Evolutionary conservation across 2,329 filamentous ascomycete species (phyloP), one percentile per base, ranked within the genome.

Genomic region (Sporothrix sp.): DNA sequence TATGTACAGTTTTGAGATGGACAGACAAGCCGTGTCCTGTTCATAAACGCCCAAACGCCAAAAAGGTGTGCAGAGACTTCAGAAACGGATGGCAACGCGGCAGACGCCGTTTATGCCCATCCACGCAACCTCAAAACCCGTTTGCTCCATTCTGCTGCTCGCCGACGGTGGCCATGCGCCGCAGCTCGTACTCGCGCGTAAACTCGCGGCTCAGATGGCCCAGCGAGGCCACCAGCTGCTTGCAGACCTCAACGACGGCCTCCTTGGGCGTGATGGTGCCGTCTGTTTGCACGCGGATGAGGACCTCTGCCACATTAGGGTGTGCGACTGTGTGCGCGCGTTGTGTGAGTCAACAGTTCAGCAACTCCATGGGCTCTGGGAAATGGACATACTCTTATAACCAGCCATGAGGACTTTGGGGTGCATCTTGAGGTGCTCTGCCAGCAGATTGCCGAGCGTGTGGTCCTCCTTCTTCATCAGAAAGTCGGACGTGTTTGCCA

Each of bases 401-500:
- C 85, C 93, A 53, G 90, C 83, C 75, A 97, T 95, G 60, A 85
- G 73, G 60, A 98, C 85, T 64, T 94, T 84, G 16, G 81, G 78
- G 61, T 87, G 85, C 65, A 86, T 82, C 70, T 93, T 82, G 52
- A 98, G 84, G 61, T 91, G 87, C 62, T 87, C 83, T 43, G 85
- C 79, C 51, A 98, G 77, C 51, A 98, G 76, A 67, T 98, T 96
- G 60, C 84, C 93, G 23, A 98, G 79, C 1, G 91, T 96, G 70
- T 96, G 91, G 61, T 98, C 93, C 67, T 98, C 93, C 68, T 96
- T 97, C 69, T 88, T 87, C 69, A 98, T 82, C 53, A 87, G 82
- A 71, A 98, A 98, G 68, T 96, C 86, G 9, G 88, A 86, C n/a
- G 87, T 89, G 65, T 95, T 95, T 20, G 91, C 87, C 65, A 95